These are phyloP conservation scores for Omphalea diandra DNA, from an alignment of 441 rosid genomes.

Conservation along the genomic window DNA sequence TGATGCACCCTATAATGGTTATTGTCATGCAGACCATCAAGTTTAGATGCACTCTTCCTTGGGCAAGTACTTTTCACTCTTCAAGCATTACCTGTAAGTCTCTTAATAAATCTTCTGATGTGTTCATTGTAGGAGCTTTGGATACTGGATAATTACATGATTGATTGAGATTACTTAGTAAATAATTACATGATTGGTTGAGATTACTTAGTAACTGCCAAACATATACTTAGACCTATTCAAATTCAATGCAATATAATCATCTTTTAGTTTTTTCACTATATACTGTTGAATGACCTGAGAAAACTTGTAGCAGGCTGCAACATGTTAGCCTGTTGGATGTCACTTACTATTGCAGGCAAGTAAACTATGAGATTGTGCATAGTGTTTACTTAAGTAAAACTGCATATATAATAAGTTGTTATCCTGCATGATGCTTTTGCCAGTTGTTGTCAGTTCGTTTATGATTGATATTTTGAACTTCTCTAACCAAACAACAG, in stretches of 20 bases:
- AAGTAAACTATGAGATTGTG: not conserved
- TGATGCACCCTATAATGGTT: slow-evolving; percentile 10
- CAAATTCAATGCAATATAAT: not conserved
- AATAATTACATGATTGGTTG: too few relatives aligned
- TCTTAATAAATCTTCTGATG: slow-evolving; percentile 7
- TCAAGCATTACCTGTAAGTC: slow-evolving; percentile 83
- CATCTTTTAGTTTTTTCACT: not conserved
- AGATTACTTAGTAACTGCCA: too few relatives aligned
- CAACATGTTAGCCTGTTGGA: slow-evolving; percentile 1
- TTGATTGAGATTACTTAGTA: slow-evolving; percentile 7
- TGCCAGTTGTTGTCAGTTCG: not conserved
- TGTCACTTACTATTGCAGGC: not conserved
- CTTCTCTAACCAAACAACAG: too few relatives aligned
- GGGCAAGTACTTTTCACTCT: slow-evolving; percentile 68
- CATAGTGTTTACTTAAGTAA: not conserved
- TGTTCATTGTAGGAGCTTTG: slow-evolving; percentile 13
- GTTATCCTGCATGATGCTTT: not conserved
- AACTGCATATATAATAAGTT: not conserved
- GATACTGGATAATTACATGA: not conserved
- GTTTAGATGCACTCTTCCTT: slow-evolving; percentile 80
- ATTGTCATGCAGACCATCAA: slow-evolving; percentile 63
- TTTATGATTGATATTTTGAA: too few relatives aligned
- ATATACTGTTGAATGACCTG: slow-evolving; percentile 7
- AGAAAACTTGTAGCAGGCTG: not conserved
- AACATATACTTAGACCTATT: not conserved